These are phyloP conservation scores for Peniophora sp. DNA, from an alignment of 1,284 basidiomycete genomes.

Conservation along the genomic window DNA sequence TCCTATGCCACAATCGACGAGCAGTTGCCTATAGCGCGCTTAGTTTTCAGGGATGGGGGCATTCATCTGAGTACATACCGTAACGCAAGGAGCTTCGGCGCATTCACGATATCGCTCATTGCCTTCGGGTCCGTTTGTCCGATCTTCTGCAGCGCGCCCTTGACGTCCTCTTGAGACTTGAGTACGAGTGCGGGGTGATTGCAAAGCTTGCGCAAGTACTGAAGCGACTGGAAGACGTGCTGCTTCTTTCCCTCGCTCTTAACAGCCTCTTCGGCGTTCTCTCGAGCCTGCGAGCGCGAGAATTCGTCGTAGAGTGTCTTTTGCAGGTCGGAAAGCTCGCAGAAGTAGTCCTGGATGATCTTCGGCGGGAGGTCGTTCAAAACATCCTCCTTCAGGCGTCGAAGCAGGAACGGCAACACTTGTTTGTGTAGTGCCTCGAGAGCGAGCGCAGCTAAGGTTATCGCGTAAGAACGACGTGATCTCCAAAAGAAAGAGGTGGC, in stretches of 20 bases:
- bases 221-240: constrained; percentile 93
- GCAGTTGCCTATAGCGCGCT: constrained; percentile 63
- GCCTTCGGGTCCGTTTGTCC: constrained; percentile 29
- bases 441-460: constrained; percentile 70
- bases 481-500: constrained; percentile 18
- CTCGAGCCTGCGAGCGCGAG: constrained; percentile 69
- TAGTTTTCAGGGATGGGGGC: constrained; percentile 5
- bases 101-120: constrained; percentile 80
- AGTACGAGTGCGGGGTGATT: constrained; percentile 93
- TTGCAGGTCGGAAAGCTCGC: constrained; percentile 92
- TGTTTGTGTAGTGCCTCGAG: constrained; percentile 97
- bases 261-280: constrained; percentile 60
- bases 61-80: constrained; percentile 42
- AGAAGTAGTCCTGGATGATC: constrained; percentile 99
- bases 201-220: constrained; percentile 96
- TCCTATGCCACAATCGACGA: constrained; percentile 94
- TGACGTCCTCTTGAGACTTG: constrained; percentile 59
- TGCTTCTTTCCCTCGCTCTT: constrained; percentile 36
- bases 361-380: constrained; percentile 95
- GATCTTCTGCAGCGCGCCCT: constrained; percentile 55
- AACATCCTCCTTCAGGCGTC: constrained; percentile 96
- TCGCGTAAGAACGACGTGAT: constrained; percentile 5
- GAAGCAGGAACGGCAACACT: constrained; percentile 95
- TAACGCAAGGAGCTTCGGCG: constrained; percentile 90
- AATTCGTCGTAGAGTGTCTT: constrained; percentile 93